Base-by-base conservation (phyloP, 2,329 filamentous ascomycete genomes). In the Colletotrichum chrysophilum region DNA sequence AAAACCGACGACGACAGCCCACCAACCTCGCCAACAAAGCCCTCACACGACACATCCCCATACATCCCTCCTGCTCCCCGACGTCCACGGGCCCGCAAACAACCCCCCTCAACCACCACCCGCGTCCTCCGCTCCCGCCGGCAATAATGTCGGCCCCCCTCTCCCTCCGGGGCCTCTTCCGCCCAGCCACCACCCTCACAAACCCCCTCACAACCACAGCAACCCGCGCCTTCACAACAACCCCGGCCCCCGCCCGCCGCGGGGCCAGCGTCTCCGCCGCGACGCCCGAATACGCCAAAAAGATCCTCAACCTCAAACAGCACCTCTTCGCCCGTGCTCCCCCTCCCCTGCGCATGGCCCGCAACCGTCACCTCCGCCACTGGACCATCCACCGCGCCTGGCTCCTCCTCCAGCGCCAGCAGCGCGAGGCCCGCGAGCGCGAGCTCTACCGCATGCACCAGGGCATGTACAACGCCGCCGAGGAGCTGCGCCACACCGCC, bases 371-470 rank as follows among this genome's bases (percentile, higher is more conserved):
- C 85, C 92, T 99, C 78, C 95, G 97, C 62, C 97, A 99, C 89
- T 99, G 97, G 97, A 98, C 97, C 67, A 98, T 99, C 85, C 96
- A 98, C 89, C 96, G 97, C 80, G 96, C 96, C 26, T 98, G 96
- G 95, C 90, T 95, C 81, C 89, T 98, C 34, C 94, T 94, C 86
- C 92, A 93, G 80, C 90, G 93, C 79, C 91, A 94, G 83, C 90
- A 93, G 80, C 92, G 93, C 65, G 88, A 90, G 78, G 86, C 88
- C 43, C 89, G 92, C 67, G 90, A 94, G 82, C 87, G 89, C 70
- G 95, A 96, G 83, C 90, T 98, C 62, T 92, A 95, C 86, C 89
- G 94, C 76, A 90, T 93, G 88, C 96, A 96, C 86, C 93, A 95
- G 82, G 92, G 91, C 82, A 98, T 99, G 94, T 90, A 91, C 75